Evolutionary conservation across 2,329 filamentous ascomycete species (phyloP).

Genomic region (Verticillium longisporum): DNA sequence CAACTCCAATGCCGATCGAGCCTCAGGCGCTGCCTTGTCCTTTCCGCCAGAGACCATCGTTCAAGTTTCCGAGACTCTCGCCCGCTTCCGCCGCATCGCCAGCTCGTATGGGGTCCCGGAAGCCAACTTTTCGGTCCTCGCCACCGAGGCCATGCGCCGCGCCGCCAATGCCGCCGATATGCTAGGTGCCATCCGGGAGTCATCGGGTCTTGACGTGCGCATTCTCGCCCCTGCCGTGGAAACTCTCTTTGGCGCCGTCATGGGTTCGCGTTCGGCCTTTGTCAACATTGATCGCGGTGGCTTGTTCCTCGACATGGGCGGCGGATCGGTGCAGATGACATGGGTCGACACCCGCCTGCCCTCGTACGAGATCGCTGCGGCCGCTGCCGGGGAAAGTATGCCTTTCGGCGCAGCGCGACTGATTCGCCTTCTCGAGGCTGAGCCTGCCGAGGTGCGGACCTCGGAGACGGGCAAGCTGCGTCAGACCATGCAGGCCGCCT

Average conservation of each 20-base stretch:
- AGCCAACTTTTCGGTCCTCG: slow-evolving; percentile 65
- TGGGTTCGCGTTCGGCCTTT: slow-evolving; percentile 75
- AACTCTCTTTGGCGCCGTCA: slow-evolving; percentile 68
- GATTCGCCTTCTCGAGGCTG: slow-evolving; percentile 38
- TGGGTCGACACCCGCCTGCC: slow-evolving; percentile 46
- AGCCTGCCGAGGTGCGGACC: slow-evolving; percentile 30
- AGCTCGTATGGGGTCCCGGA: slow-evolving; percentile 59
- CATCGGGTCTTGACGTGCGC: slow-evolving; percentile 58
- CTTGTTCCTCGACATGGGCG: slow-evolving; percentile 81
- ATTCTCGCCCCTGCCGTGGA: slow-evolving; percentile 75
- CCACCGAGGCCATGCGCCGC: slow-evolving; percentile 82
- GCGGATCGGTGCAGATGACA: slow-evolving; percentile 61
- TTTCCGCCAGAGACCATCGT: slow-evolving; percentile 53
- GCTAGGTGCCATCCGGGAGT: slow-evolving; percentile 53
- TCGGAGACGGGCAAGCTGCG: slow-evolving; percentile 49
- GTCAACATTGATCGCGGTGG: slow-evolving; percentile 54
- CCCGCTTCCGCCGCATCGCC: slow-evolving; percentile 67
- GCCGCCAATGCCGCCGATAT: slow-evolving; percentile 69
- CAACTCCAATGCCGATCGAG: slow-evolving; percentile 34
- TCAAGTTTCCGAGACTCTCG: slow-evolving; percentile 59
- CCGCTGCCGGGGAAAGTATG: slow-evolving; percentile 47
- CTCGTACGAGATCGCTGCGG: slow-evolving; percentile 46
- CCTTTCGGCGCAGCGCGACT: slow-evolving; percentile 56
- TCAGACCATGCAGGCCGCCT: slow-evolving; percentile 51
- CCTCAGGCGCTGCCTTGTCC: slow-evolving; percentile 15